Conservation (phyloP, 108 stramenopile species). For the Conticribra guillardii region DNA sequence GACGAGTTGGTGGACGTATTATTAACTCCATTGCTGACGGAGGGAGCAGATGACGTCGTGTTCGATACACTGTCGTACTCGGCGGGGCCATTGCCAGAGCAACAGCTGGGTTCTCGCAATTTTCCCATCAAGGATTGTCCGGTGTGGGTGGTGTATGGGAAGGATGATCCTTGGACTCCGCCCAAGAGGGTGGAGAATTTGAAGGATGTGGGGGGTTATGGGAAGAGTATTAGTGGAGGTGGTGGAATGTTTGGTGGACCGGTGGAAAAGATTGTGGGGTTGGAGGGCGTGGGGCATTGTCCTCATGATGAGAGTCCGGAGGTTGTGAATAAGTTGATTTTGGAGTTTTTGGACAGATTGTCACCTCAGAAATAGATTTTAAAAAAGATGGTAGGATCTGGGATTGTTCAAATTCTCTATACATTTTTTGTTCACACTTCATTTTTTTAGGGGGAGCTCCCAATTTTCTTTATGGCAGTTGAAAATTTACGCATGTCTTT, state of each 20-base stretch:
- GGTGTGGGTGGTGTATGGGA: conserved; percentile 91
- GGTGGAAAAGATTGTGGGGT: conserved; percentile 77
- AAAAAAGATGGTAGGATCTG: no score
- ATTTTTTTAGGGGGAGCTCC: no score
- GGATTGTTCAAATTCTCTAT: no score
- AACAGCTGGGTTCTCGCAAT: conserved; percentile 61
- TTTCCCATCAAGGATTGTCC: conserved; percentile 58
- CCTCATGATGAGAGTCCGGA: conserved; percentile 95
- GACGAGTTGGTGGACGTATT: conserved; percentile 89
- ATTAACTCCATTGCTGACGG: conserved; percentile 83
- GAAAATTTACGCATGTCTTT: no score
- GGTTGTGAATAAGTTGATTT: conserved; percentile 82
- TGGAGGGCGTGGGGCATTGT: conserved; percentile 93
- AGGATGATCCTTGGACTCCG: conserved; percentile 94
- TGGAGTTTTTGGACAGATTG: conserved; percentile 78
- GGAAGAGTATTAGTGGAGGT: no score
- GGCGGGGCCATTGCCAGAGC: conserved; percentile 96
- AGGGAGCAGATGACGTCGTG: conserved; percentile 89
- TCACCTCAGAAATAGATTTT: no score
- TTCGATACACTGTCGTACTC: conserved; percentile 94
- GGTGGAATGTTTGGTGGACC: conserved; percentile 17
- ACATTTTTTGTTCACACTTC: no score
- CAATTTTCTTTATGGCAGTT: no score
- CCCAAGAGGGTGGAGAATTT: conserved; percentile 74
- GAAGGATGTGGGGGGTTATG: conserved; percentile 36